Evolutionary conservation across 2,329 filamentous ascomycete genomes (phyloP).

Genomic region (Neophaeococcomyces aloes): DNA sequence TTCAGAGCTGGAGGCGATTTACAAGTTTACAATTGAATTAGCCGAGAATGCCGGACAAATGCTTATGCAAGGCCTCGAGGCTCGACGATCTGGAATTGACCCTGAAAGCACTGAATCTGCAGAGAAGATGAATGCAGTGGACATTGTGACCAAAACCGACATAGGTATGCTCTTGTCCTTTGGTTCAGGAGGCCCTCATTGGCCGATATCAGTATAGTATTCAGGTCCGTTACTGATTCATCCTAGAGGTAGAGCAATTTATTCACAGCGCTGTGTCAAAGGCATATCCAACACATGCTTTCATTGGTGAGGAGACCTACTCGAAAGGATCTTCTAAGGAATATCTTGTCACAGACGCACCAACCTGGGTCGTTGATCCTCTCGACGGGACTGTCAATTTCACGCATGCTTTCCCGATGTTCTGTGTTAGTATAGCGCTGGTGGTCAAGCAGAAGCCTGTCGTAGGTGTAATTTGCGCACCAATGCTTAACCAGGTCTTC

Average conservation of each 20-base stretch:
- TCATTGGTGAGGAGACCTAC: conserved; percentile 69
- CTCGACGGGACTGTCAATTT: conserved; percentile 73
- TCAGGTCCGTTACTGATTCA: conserved; percentile 4
- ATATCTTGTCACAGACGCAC: conserved; percentile 54
- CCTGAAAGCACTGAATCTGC: conserved; percentile 26
- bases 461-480: conserved; percentile 63
- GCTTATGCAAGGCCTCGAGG: conserved; percentile 53
- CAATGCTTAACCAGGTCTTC: conserved; percentile 59
- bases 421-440: conserved; percentile 67
- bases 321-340: conserved; percentile 55
- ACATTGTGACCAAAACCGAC: conserved; percentile 68
- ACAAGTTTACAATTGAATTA: conserved; percentile 59
- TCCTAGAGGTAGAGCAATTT: conserved; percentile 58
- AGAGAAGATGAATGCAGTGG: conserved; percentile 66
- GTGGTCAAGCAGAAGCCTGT: conserved; percentile 49
- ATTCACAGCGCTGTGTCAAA: conserved; percentile 50
- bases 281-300: conserved; percentile 59
- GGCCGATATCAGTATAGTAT: not conserved
- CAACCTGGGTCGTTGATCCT: conserved; percentile 69
- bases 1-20: conserved; percentile 52
- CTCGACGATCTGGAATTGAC: conserved; percentile 34
- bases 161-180: conserved; percentile 41
- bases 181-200: not conserved
- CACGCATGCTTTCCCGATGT: conserved; percentile 70
- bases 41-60: conserved; percentile 59